phyloP scores from a whole-genome alignment of 2,329 filamentous ascomycete genomes.

The Trichoderma polysporum region DNA sequence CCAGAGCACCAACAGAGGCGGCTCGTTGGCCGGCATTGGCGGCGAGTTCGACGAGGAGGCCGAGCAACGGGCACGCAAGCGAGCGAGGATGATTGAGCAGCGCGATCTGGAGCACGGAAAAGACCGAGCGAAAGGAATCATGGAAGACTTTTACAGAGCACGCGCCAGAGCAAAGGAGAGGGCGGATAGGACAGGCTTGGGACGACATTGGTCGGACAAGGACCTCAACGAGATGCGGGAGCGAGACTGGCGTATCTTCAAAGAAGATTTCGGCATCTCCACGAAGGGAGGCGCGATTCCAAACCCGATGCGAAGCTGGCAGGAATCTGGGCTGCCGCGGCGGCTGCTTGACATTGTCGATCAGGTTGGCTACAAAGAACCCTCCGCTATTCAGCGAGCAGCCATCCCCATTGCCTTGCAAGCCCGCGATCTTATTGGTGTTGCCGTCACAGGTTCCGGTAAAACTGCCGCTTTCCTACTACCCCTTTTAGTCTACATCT shows the following conservation, averaged over 20 bases:
- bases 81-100: constrained; percentile 69
- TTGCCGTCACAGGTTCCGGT: constrained; percentile 96
- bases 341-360: constrained; percentile 78
- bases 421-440: constrained; percentile 93
- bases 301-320: constrained; percentile 94
- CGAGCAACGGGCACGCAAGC: constrained; percentile 55
- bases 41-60: constrained; percentile 54
- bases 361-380: constrained; percentile 85
- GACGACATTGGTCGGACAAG: constrained; percentile 97
- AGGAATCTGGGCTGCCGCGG: constrained; percentile 77
- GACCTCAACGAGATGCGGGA: constrained; percentile 89
- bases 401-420: constrained; percentile 94
- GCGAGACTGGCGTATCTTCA: constrained; percentile 98
- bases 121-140: constrained; percentile 72
- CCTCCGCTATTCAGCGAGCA: constrained; percentile 86
- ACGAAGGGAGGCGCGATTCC: constrained; percentile 91
- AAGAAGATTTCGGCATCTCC: constrained; percentile 95
- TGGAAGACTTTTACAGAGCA: constrained; percentile 76
- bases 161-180: constrained; percentile 66
- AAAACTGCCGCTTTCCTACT: constrained; percentile 96
- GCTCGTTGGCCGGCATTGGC: constrained; percentile 49
- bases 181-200: constrained; percentile 70
- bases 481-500: constrained; percentile 91
- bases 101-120: constrained; percentile 74
- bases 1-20: constrained; percentile 34